Conservation (phyloP, 2,329 filamentous ascomycete genomes). For the Chaetomium olivaceum region DNA sequence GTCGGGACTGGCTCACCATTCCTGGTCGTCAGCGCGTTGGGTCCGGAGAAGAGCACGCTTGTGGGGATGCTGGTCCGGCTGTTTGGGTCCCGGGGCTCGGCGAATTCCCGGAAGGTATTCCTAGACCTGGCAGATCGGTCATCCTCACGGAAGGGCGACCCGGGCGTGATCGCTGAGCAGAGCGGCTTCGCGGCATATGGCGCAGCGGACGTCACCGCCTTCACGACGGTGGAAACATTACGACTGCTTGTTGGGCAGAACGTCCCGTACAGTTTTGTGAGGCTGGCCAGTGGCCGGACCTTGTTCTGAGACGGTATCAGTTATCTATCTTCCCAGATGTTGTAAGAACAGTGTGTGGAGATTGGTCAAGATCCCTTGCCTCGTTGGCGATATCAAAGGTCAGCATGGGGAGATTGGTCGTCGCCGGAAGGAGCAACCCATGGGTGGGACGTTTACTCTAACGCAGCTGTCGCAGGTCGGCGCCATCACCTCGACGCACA, state of each 20-base stretch:
- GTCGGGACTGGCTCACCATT: constrained; percentile 63
- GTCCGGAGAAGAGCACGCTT: constrained; percentile 74
- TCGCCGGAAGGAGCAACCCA: background rate
- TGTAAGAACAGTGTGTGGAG: background rate
- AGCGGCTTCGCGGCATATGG: constrained; percentile 80
- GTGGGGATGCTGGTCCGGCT: constrained; percentile 77
- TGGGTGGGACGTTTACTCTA: background rate
- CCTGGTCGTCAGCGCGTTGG: constrained; percentile 76
- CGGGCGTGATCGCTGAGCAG: constrained; percentile 67
- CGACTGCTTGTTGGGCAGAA: constrained; percentile 80
- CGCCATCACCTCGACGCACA: background rate
- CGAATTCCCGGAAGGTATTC: constrained; percentile 66
- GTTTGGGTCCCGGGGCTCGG: constrained; percentile 55
- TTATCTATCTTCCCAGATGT: background rate
- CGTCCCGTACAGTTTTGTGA: constrained; percentile 83
- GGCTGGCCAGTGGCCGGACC: constrained; percentile 62
- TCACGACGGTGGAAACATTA: constrained; percentile 80
- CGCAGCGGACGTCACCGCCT: constrained; percentile 76
- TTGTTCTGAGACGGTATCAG: constrained; percentile 43
- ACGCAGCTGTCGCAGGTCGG: background rate
- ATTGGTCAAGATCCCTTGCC: background rate
- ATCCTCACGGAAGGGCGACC: constrained; percentile 64
- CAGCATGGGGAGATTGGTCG: background rate
- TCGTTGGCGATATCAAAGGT: background rate
- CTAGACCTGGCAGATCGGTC: constrained; percentile 70